Conservation (phyloP, 139 green algal genomes). For the Mychonastes homosphaera region DNA sequence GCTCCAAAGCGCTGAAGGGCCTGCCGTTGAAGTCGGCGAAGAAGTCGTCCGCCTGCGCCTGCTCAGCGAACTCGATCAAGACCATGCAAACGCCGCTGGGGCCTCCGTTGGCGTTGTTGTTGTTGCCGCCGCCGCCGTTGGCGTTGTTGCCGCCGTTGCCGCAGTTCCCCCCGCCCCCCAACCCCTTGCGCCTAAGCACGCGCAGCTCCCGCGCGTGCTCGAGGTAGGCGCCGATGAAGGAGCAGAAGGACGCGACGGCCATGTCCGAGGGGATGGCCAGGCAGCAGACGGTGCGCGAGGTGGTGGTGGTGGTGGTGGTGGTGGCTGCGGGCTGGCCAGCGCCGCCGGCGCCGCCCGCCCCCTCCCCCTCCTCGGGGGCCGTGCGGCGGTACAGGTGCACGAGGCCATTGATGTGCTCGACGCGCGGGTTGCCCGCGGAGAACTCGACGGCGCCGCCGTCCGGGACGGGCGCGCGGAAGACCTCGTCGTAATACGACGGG, state of each 20-base stretch:
- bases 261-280: conserved; percentile 80
- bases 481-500: conserved; percentile 7
- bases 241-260: conserved; percentile 79
- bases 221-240: conserved; percentile 74
- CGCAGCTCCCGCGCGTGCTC: conserved; percentile 47
- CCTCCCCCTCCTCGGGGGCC: conserved; percentile 6
- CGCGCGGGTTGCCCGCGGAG: conserved; percentile 71
- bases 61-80: conserved; percentile 63
- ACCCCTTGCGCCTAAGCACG: conserved; percentile 62
- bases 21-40: conserved; percentile 67
- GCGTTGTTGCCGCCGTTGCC: no score
- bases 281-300: conserved; percentile 49
- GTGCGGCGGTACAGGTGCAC: conserved; percentile 69
- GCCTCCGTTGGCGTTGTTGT: neutral
- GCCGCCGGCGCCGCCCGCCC: neutral
- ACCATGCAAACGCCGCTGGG: conserved; percentile 63
- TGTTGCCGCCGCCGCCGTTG: neutral
- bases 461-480: conserved; percentile 6
- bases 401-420: conserved; percentile 76
- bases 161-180: no score
- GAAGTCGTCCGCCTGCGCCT: conserved; percentile 63
- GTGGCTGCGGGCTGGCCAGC: no score
- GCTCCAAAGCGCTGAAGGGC: conserved; percentile 68
- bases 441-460: conserved; percentile 39
- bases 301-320: neutral